phyloP scores from a whole-genome alignment of 331 rosid genomes.

The Saraca asoca region DNA sequence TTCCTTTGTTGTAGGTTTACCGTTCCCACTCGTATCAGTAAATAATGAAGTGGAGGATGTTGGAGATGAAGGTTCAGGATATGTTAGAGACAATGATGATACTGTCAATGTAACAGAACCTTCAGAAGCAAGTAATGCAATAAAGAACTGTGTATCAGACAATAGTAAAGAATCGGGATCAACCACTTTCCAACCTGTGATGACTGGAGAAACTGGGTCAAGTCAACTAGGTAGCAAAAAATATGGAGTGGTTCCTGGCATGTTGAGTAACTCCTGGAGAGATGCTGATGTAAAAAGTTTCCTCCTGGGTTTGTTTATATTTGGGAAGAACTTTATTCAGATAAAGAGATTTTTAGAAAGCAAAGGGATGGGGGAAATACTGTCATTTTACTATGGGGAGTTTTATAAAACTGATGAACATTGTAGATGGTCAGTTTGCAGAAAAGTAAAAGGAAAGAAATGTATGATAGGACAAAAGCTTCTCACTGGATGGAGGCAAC shows the following conservation, averaged over 20 bases:
- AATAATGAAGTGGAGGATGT: constrained; percentile 33
- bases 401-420: constrained; percentile 64
- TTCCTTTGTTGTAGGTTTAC: constrained; percentile 56
- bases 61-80: constrained; percentile 34
- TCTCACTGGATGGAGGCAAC: constrained; percentile 69
- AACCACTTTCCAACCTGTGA: constrained; percentile 27
- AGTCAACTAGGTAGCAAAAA: constrained; percentile 30
- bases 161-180: constrained; percentile 23
- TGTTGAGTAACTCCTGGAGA: constrained; percentile 55
- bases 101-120: constrained; percentile 29
- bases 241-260: constrained; percentile 43
- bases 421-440: constrained; percentile 69
- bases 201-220: constrained; percentile 26
- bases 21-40: constrained; percentile 54
- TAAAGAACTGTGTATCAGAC: constrained; percentile 31
- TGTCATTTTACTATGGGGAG: constrained; percentile 72
- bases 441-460: constrained; percentile 59
- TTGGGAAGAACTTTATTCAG: constrained; percentile 66
- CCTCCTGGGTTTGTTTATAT: constrained; percentile 70
- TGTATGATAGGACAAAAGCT: constrained; percentile 59
- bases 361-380: constrained; percentile 61
- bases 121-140: constrained; percentile 33
- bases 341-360: constrained; percentile 58
- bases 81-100: constrained; percentile 35
- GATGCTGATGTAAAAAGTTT: constrained; percentile 61